These are phyloP conservation scores for Aspergillus campestris DNA, from an alignment of 495 filamentous ascomycete genomes.

Conservation along the genomic window DNA sequence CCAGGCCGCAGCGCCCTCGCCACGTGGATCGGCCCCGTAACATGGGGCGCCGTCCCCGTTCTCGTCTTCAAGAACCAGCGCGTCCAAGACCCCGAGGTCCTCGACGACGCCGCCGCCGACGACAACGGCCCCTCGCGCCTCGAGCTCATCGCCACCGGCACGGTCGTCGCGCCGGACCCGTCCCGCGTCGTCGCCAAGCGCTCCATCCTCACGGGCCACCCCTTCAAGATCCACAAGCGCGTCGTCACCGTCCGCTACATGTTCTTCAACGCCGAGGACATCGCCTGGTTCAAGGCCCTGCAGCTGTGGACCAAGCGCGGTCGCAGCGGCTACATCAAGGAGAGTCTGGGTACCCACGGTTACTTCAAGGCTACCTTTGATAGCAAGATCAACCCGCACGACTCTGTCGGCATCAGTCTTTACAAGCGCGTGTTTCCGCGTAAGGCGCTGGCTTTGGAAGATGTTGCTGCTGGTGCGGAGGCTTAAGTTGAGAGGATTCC, in stretches of 20 bases:
- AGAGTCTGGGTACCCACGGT: conserved; percentile 89
- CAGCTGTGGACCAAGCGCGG: conserved; percentile 91
- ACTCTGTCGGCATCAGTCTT: conserved; percentile 83
- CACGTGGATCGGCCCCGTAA: conserved; percentile 80
- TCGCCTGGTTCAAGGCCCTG: conserved; percentile 93
- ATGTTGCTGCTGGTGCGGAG: conserved; percentile 13
- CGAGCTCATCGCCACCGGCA: conserved; percentile 75
- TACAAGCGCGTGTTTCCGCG: conserved; percentile 92
- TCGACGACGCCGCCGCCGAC: conserved; percentile 28
- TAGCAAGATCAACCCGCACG: conserved; percentile 86
- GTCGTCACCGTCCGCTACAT: conserved; percentile 96
- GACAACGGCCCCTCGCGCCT: conserved; percentile 35
- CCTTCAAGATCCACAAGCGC: conserved; percentile 96
- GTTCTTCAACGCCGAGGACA: conserved; percentile 96
- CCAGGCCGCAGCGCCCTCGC: conserved; percentile 88
- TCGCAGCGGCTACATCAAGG: conserved; percentile 81
- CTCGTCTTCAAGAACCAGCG: conserved; percentile 69
- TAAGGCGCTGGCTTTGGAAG: conserved; percentile 48
- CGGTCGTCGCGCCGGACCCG: conserved; percentile 68
- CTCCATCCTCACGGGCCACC: conserved; percentile 88
- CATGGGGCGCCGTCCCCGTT: conserved; percentile 82
- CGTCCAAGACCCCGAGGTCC: conserved; percentile 29
- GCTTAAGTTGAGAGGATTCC: conserved; percentile 3
- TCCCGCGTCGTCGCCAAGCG: conserved; percentile 85
- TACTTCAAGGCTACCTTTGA: conserved; percentile 99